phyloP scores from a whole-genome alignment of 2,329 filamentous ascomycete genomes.

The Aureobasidium musti region DNA sequence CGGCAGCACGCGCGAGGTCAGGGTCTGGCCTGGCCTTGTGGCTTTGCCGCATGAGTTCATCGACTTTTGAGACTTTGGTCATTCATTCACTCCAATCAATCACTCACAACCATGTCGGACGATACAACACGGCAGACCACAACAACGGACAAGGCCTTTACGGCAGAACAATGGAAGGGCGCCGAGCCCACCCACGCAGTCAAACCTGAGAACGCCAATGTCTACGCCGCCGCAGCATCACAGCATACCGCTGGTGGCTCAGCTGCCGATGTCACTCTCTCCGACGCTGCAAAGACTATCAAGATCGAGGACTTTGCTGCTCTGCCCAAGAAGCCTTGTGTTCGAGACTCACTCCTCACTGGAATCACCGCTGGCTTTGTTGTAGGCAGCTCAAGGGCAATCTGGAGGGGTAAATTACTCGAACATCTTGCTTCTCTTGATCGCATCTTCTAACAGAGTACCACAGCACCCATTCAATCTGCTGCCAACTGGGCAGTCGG shows the following conservation, averaged over 20 bases:
- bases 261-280: constrained; percentile 54
- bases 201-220: constrained; percentile 53
- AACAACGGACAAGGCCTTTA: constrained; percentile 38
- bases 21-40: constrained; percentile 7
- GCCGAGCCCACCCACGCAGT: constrained; percentile 35
- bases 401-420: constrained; percentile 67
- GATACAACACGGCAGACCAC: constrained; percentile 45
- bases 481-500: constrained; percentile 86
- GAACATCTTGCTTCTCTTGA: background rate
- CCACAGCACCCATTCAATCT: constrained; percentile 60
- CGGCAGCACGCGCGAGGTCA: constrained; percentile 1
- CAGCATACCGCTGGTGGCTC: constrained; percentile 64
- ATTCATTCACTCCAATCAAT: background rate
- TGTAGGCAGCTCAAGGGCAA: constrained; percentile 70
- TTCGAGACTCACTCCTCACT: constrained; percentile 76
- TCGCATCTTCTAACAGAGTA: constrained; percentile 32
- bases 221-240: constrained; percentile 56
- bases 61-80: constrained; percentile 4
- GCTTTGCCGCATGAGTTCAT: constrained; percentile 25
- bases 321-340: constrained; percentile 79
- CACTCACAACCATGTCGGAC: constrained; percentile 47
- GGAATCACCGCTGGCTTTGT: constrained; percentile 80
- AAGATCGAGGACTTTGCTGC: constrained; percentile 68
- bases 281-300: constrained; percentile 67
- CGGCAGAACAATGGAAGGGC: constrained; percentile 41